Evolutionary conservation across 75 land plant genomes (phyloP).

Genomic region (Selaginella moellendorffii): DNA sequence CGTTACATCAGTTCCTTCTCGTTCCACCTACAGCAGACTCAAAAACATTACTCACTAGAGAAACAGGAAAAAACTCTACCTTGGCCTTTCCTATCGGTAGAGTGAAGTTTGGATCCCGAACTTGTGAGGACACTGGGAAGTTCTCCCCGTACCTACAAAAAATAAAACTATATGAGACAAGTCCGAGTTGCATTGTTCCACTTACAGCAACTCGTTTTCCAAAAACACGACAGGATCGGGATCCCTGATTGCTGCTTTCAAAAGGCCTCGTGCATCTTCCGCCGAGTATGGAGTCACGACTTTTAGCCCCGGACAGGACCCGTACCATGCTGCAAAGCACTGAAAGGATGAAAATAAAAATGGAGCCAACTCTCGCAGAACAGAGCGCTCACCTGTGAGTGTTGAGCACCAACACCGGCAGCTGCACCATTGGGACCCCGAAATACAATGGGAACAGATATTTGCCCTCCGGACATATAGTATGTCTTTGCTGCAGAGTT

Average conservation of each 20-base stretch:
- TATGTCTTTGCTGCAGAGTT: conserved; percentile 90
- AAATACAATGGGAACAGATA: conserved; percentile 80
- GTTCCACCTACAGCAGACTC: conserved; percentile 45
- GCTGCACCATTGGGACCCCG: conserved; percentile 97
- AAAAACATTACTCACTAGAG: too few relatives aligned
- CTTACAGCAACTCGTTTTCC: conserved; percentile 85
- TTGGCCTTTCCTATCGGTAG: conserved; percentile 96
- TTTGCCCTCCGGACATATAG: conserved; percentile 92
- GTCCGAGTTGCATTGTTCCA: too few relatives aligned
- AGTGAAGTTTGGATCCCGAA: conserved; percentile 77
- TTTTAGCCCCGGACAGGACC: conserved; percentile 61
- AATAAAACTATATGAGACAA: too few relatives aligned
- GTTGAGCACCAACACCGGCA: conserved; percentile 95
- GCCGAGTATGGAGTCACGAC: conserved; percentile 70
- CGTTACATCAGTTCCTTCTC: conserved; percentile 78
- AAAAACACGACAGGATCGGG: conserved; percentile 91
- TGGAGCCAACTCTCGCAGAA: background rate
- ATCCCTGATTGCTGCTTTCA: conserved; percentile 85
- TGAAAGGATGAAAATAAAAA: background rate
- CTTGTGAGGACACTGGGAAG: conserved; percentile 85
- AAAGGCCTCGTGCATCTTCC: conserved; percentile 82
- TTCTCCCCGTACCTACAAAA: conserved; percentile 63
- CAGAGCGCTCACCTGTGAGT: conserved; percentile 88
- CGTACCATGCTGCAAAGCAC: conserved; percentile 88
- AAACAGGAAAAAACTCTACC: too few relatives aligned